Base-by-base conservation (phyloP, 1,139 yeast genomes). In the Hansenula lynferdii region DNA sequence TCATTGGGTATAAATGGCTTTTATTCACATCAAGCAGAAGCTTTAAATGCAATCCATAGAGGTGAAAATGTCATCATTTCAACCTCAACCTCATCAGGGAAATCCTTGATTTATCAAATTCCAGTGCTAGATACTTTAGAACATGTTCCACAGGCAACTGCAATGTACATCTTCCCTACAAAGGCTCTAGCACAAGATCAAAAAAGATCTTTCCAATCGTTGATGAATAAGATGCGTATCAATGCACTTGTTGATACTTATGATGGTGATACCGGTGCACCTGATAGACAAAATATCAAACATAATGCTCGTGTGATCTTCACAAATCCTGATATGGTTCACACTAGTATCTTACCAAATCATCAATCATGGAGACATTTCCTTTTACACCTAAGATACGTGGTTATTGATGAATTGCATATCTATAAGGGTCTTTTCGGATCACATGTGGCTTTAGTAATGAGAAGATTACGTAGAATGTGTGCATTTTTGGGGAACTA, bases 151-250 rank as follows among this genome's bases (percentile, higher is more conserved):
- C 70, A 75, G 7, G 62, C 85, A 1, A 85, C 96, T 0, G 87
- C 96, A 4, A 70, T 94, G 65, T 87, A 85, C 51, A 80, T 92
- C 8, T 92, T 92, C 53, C 98, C 99, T 1, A 92, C 99, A 0
- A 92, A 92, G 54, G 98, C 99, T 0, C 67, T 92, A 35, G 97
- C 98, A 0, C 98, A 92, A 56, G 98, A 92, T 64, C 99, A 92
- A 60, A 82, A 81, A 52, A 67, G 96, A 37, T 81, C 95, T 12
- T 67, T 94, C 39, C 70, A 72, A 37, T 76, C 73, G 24, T 64
- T 89, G n/a, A 64, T 86, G 21, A 58, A 61, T 6, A 58, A 62
- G 28, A 64, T 81, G 32, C 70, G 71, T 1, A 42, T 62, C 2
- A 57, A 65, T 28, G 41, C 60, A 14, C 41, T 65, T 6, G 85